phyloP scores from a whole-genome alignment of 306 rosid genomes.

The Pterocarpus macrocarpus region DNA sequence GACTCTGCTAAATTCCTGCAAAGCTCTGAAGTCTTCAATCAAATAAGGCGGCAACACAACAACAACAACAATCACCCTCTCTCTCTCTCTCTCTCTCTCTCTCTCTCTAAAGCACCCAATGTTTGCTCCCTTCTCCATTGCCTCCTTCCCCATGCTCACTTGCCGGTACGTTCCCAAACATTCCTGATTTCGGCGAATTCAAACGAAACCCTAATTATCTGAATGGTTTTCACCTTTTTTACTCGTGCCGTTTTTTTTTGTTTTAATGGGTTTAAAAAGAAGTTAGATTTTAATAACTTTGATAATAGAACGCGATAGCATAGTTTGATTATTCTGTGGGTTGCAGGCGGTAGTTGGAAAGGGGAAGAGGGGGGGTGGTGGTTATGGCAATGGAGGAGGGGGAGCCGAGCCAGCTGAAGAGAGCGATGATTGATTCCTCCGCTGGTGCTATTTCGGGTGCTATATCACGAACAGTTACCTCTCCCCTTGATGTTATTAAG shows the following conservation, averaged over 20 bases:
- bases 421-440: slow-evolving; percentile 68
- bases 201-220: slow-evolving; percentile 38
- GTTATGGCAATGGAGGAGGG: slow-evolving; percentile 77
- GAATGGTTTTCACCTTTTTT: not conserved
- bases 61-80: no score
- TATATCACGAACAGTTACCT: slow-evolving; percentile 84
- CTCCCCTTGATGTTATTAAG: slow-evolving; percentile 97
- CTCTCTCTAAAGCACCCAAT: slow-evolving; percentile 40
- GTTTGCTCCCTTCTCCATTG: slow-evolving; percentile 47
- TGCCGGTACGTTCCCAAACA: slow-evolving; percentile 42
- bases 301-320: no score
- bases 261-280: not conserved
- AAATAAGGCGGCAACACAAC: slow-evolving; percentile 56
- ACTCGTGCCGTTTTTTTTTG: not conserved
- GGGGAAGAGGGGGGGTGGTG: slow-evolving; percentile 41
- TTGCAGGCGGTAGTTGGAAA: slow-evolving; percentile 51
- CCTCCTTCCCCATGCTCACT: slow-evolving; percentile 36
- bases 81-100: not conserved
- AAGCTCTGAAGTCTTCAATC: slow-evolving; percentile 38
- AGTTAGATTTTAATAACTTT: not conserved
- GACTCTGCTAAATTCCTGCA: slow-evolving; percentile 43
- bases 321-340: not conserved
- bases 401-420: slow-evolving; percentile 78
- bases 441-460: slow-evolving; percentile 93
- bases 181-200: not conserved